phyloP scores from a whole-genome alignment of 2,329 filamentous ascomycete species.

The Thelonectria discophora region DNA sequence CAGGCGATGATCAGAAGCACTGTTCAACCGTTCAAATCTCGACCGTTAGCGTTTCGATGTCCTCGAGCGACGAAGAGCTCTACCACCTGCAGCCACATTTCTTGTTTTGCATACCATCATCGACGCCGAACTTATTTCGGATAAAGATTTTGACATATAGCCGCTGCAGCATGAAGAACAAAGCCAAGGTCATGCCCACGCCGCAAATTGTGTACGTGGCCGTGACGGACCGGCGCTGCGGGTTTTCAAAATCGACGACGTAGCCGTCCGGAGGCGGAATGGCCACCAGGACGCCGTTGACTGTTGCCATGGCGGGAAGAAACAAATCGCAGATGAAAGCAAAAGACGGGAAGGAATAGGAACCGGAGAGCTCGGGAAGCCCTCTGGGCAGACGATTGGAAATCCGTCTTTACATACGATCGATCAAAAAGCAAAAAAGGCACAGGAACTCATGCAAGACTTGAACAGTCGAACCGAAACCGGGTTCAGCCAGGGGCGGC shows the following conservation, averaged over 20 bases:
- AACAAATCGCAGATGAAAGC: too few species aligned
- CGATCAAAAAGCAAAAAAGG: background rate
- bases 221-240: slow-evolving; percentile 12
- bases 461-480: background rate
- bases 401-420: background rate
- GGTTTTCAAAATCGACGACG: slow-evolving; percentile 25
- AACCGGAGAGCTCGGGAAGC: background rate
- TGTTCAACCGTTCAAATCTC: background rate
- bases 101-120: slow-evolving; percentile 32
- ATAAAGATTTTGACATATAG: slow-evolving; percentile 45
- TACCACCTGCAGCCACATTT: background rate
- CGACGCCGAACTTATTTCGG: slow-evolving; percentile 35
- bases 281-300: slow-evolving; percentile 39
- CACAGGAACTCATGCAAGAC: background rate
- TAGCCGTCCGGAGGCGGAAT: slow-evolving; percentile 41
- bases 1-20: background rate
- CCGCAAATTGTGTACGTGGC: slow-evolving; percentile 37
- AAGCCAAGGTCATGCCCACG: slow-evolving; percentile 37
- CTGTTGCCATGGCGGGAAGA: slow-evolving; percentile 18
- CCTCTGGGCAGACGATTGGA: background rate
- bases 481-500: too few species aligned
- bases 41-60: background rate
- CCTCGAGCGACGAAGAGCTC: background rate
- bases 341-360: background rate
- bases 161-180: slow-evolving; percentile 40